Evolutionary conservation across 1,139 yeast genomes (phyloP), one percentile per base, ranked within the genome.

Genomic region (Geotrichum klebahnii): DNA sequence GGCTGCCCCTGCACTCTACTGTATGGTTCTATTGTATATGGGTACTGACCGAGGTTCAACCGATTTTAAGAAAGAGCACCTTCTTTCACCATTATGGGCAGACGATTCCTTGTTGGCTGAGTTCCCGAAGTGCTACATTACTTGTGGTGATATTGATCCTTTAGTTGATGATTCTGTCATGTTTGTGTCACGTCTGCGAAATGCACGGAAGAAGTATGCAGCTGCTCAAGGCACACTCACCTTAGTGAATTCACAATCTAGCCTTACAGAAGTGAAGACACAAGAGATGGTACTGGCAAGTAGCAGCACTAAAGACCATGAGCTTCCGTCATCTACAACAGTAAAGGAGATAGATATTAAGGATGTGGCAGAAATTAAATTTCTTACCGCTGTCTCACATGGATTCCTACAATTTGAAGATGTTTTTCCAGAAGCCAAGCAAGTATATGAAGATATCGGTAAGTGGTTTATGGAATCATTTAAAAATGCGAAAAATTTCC

Each of bases 341-440:
- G 14, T 14, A 9, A 12, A 16, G 23, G 22, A 14, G 10, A 19
- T 26, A 14, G 43, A 50, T 28, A 29, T 44, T 20, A 37, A 56
- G 16, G 58, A 56, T 14, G 48, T 56, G 14, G 65, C 71, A 10
- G 56, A 60, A 3, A 63, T 71, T 28, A 61, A 60, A 20, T 57
- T 73, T 10, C 61, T 61, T 5, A 60, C 63, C 39, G 76, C 76
- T 2, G 66, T 72, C 50, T 76, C 76, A 2, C 77, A 73, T 53
- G 69, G 75, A 5, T 71, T 68, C 10, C 68, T 73, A 72, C 75
- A 67, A 32, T 72, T 73, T 75, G 72, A 71, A 53, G 71, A 61
- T 8, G 64, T 67, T 5, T 59, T 71, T 50, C 62, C 65, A 1
- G 70, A 71, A 49, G 75, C 75, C 9, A 66, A 60, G 31, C 22